Evolutionary conservation across 106 monocot species (phyloP), one percentile per base, ranked within the genome.

Genomic region (Xerophyta viscosa): DNA sequence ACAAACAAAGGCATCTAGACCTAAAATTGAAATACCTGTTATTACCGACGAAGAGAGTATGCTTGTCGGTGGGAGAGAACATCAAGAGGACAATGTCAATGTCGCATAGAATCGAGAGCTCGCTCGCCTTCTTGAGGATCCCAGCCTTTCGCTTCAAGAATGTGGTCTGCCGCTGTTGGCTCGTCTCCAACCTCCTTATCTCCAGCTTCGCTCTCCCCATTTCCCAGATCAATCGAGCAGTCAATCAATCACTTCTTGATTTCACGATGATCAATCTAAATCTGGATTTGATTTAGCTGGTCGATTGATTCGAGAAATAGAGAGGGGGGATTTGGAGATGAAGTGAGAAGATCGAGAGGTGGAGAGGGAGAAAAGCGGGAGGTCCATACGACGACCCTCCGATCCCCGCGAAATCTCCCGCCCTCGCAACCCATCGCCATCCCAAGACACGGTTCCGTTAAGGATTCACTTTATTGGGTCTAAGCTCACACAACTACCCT

Each of bases 181-280:
- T 68, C 8, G 70, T 87, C 49, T 87, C 87, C 66, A 87, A 60
- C 48, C 68, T 71, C 78, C 75, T 82, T 41, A 87, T 87, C 77
- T 78, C 81, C 48, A 87, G 48, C 60, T 87, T 87, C 43, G 81
- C 87, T 58, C 87, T 78, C 5, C 87, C 87, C 87, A 87, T 87
- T 41, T n/a, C 8, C 33, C 11, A 5, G n/a, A n/a, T n/a, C n/a
- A n/a, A n/a, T n/a, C n/a, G n/a, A n/a, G 11, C 4, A 54, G 22
- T 26, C 15, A 28, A 28, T n/a, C n/a, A n/a, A n/a, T n/a, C n/a
- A n/a, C n/a, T n/a, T n/a, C n/a, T n/a, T n/a, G n/a, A n/a, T n/a
- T n/a, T n/a, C n/a, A n/a, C n/a, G n/a, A n/a, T n/a, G n/a, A n/a
- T n/a, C n/a, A n/a, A n/a, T n/a, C n/a, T n/a, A n/a, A n/a, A n/a